Conservation (phyloP, 345 rosid genomes). For the Brassica rapa region DNA sequence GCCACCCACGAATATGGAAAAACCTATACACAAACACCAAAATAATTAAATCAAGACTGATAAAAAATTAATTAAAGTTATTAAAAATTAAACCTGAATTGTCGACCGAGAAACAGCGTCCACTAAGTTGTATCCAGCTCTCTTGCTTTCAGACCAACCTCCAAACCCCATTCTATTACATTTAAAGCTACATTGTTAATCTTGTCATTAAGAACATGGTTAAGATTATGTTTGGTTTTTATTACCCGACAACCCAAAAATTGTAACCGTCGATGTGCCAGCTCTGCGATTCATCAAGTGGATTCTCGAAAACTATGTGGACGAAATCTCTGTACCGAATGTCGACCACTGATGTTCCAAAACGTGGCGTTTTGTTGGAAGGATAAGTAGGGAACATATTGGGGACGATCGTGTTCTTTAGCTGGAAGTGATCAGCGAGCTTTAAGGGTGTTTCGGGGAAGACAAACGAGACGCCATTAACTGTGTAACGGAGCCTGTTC, state of each 20-base stretch:
- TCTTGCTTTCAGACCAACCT: constrained; percentile 54
- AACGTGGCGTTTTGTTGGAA: constrained; percentile 12
- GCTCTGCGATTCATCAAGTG: constrained; percentile 39
- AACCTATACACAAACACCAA: constrained; percentile 39
- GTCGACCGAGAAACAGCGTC: constrained; percentile 79
- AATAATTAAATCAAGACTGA: neutral
- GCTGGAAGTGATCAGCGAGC: constrained; percentile 47
- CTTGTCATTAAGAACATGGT: neutral
- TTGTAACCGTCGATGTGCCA: constrained; percentile 70
- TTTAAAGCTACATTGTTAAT: neutral
- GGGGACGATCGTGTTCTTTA: constrained; percentile 43
- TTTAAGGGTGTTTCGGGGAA: constrained; percentile 56
- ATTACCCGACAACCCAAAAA: constrained; percentile 57
- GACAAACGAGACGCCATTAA: constrained; percentile 57
- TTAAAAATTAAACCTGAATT: constrained; percentile 40
- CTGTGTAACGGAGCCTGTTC: constrained; percentile 34
- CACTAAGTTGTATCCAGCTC: constrained; percentile 48
- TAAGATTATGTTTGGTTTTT: neutral
- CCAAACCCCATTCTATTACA: constrained; percentile 52
- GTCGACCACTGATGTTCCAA: constrained; percentile 49
- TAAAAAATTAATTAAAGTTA: neutral
- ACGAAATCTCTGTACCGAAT: constrained; percentile 52
- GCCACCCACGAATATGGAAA: constrained; percentile 73
- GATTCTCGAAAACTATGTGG: constrained; percentile 54
- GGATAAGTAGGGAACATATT: constrained; percentile 41